Evolutionary conservation across 768 basidiomycete species (phyloP), one percentile per base, ranked within the genome.

Genomic region (Mycena rebaudengoi): DNA sequence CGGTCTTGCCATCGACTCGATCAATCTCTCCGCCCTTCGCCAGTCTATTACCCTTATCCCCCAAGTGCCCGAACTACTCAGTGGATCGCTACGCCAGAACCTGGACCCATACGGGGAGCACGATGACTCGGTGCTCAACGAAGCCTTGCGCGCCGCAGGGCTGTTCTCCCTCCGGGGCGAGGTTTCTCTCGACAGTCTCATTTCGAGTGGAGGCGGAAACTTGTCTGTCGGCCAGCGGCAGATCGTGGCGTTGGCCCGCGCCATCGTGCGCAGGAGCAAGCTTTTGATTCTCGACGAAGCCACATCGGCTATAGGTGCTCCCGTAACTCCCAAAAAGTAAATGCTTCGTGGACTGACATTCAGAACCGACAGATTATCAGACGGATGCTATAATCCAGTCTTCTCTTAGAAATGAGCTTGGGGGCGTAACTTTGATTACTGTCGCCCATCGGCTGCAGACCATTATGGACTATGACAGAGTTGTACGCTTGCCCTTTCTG

Each of bases 401-500:
- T 5, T 85, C 86, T 1, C 81, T 90, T 54, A 78, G 87, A 11
- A 77, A 77, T 26, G 80, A 80, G 63, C 69, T 86, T 6, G 73
- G 71, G 12, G 72, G 73, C 21, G 79, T 80, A 0, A 89, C 88
- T 0, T 73, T 89, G 20, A 75, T 89, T 29, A 88, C 86, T 18
- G 80, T 90, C 37, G 88, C 88, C 1, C 87, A 88, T 71, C 80
- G 88, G 18, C 69, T 86, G 8, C 80, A 82, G 59, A 88, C 84
- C 7, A 84, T 89, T 62, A 86, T 87, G 78, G 87, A 88, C 52
- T 84, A 86, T 4, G 87, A 89, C 70, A 85, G 85, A 66, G 85
- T 89, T 44, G 79, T 88, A 60, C 46, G 75, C 67, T n/a, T 11
- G 21, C 29, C 26, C 46, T 26, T 46, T 11, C 16, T 4, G 10